phyloP scores from a whole-genome alignment of 1,139 yeast genomes.

The Saccharomycopsis phalli region DNA sequence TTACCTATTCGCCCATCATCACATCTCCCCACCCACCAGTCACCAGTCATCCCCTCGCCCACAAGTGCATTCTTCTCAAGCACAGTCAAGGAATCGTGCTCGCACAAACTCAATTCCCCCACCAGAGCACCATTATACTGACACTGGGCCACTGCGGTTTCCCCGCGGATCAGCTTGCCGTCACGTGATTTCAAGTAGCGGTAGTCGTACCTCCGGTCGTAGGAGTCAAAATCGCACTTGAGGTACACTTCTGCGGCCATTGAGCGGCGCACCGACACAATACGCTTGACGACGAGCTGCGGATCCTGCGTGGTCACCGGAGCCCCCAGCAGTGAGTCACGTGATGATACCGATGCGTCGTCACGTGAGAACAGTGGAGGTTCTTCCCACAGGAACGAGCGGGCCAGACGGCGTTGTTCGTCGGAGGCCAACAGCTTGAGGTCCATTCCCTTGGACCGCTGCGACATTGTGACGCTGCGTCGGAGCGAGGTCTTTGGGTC shows the following conservation, averaged over 20 bases:
- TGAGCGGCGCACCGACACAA: too few relatives aligned
- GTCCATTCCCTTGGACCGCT: conserved; percentile 13
- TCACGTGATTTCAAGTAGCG: conserved; percentile 2
- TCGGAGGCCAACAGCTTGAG: conserved; percentile 10
- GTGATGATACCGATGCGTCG: too few relatives aligned
- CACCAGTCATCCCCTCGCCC: not conserved
- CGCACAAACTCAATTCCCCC: conserved; percentile 14
- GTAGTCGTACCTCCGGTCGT: conserved; percentile 9
- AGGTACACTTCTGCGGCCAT: too few relatives aligned
- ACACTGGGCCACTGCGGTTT: not conserved
- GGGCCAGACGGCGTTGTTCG: conserved; percentile 6
- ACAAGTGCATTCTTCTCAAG: not conserved
- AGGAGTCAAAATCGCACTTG: too few relatives aligned
- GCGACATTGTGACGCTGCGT: conserved; percentile 6
- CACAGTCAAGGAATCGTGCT: conserved; percentile 8
- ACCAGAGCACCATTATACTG: conserved; percentile 4
- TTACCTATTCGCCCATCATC: conserved; percentile 17
- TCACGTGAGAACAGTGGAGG: too few relatives aligned
- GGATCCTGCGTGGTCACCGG: too few relatives aligned
- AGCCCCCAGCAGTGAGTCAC: too few relatives aligned
- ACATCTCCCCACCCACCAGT: conserved; percentile 13
- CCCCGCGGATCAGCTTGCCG: not conserved
- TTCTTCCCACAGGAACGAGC: conserved; percentile 1
- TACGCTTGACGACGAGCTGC: too few relatives aligned
- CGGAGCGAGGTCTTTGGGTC: conserved; percentile 6